A percentile compares a stretch with the other conserved stretches of the same genome.
Evolutionary conservation across 805 yeast genomes (phyloP).

Genomic region (Nakazawaea molendinolei): DNA sequence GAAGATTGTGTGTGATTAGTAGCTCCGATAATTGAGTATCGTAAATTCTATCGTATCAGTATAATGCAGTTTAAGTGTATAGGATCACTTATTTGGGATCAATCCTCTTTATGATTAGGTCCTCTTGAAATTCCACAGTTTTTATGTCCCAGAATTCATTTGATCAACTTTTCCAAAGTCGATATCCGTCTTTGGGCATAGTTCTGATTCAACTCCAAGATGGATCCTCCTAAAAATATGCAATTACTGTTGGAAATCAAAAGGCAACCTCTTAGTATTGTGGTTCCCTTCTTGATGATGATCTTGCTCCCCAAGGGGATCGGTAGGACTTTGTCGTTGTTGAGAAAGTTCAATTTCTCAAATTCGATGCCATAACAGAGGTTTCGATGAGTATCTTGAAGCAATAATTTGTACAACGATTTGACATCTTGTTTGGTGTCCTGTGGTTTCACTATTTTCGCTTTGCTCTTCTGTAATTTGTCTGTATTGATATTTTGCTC

Average conservation of each 20-base stretch:
- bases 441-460: conserved; percentile 29
- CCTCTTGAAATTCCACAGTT: no score
- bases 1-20: no score
- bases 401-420: conserved; percentile 43
- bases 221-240: conserved; percentile 23
- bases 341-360: conserved; percentile 43
- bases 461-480: conserved; percentile 29
- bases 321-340: conserved; percentile 23
- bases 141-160: no score
- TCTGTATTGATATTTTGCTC: conserved; percentile 58
- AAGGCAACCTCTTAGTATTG: conserved; percentile 39
- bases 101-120: no score
- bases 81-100: no score
- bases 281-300: conserved; percentile 41
- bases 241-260: conserved; percentile 25
- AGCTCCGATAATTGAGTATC: no score
- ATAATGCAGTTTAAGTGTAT: no score
- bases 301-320: conserved; percentile 53
- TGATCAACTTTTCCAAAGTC: conserved; percentile 18
- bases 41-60: no score
- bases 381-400: conserved; percentile 48
- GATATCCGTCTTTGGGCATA: conserved; percentile 29
- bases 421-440: conserved; percentile 1
- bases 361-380: conserved; percentile 52
- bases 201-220: conserved; percentile 20